Evolutionary conservation across 2,329 filamentous ascomycete species (phyloP).

Genomic region (Neofusicoccum parvum): DNA sequence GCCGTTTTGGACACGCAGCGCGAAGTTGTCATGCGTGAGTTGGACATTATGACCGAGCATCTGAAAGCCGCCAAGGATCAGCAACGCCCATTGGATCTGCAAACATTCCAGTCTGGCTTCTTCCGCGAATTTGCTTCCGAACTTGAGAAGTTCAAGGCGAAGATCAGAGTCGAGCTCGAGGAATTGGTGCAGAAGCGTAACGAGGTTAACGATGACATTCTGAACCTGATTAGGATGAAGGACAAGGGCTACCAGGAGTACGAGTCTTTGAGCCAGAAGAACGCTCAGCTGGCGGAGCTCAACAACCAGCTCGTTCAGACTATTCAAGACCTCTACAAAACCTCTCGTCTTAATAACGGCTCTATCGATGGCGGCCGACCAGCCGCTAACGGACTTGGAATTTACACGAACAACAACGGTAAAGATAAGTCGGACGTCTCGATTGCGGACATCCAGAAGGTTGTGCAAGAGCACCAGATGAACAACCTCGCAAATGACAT

Average conservation of each 20-base stretch:
- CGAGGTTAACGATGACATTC: conserved; percentile 81
- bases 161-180: conserved; percentile 74
- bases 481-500: conserved; percentile 55
- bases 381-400: conserved; percentile 62
- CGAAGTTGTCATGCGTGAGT: conserved; percentile 90
- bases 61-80: conserved; percentile 83
- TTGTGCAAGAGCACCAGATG: conserved; percentile 35
- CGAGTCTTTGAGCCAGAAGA: conserved; percentile 91
- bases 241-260: conserved; percentile 95
- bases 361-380: conserved; percentile 49
- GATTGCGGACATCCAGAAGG: conserved; percentile 49
- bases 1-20: conserved; percentile 91
- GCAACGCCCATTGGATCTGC: conserved; percentile 76
- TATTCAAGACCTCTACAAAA: conserved; percentile 91
- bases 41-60: conserved; percentile 86
- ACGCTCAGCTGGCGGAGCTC: conserved; percentile 85
- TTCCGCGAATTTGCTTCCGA: conserved; percentile 64
- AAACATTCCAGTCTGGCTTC: conserved; percentile 66
- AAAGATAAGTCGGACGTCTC: conserved; percentile 43
- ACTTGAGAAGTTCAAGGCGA: conserved; percentile 74
- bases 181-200: conserved; percentile 88
- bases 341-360: conserved; percentile 58
- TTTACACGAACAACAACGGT: conserved; percentile 50
- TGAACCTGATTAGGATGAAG: conserved; percentile 78
- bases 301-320: conserved; percentile 95